Percentiles rank a stretch among this genome's conserved stretches.
These are phyloP conservation scores for Fusarium hostae DNA, from an alignment of 2,329 filamentous ascomycete species.

Conservation along the genomic window DNA sequence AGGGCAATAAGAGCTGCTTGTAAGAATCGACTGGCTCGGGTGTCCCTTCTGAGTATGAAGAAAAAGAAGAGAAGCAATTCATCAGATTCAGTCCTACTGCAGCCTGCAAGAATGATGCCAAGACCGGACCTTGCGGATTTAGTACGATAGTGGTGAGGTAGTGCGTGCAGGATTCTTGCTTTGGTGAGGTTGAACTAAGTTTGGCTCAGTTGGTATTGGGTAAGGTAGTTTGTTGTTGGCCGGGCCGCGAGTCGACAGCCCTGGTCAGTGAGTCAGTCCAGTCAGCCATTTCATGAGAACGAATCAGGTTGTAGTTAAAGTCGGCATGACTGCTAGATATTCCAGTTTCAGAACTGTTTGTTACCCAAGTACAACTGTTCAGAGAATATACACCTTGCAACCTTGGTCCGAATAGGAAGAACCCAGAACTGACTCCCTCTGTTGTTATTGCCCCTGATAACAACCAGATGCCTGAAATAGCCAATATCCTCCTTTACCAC, in stretches of 20 bases:
- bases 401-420: not conserved
- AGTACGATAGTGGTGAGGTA: not conserved
- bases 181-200: not conserved
- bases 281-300: not conserved
- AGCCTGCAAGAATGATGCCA: slow-evolving; percentile 1
- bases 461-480: slow-evolving; percentile 6
- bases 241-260: slow-evolving; percentile 9
- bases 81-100: not conserved
- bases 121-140: slow-evolving; percentile 8
- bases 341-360: not conserved
- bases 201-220: slow-evolving; percentile 5
- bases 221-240: slow-evolving; percentile 3
- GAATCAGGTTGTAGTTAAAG: not conserved
- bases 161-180: not conserved
- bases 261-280: slow-evolving; percentile 13
- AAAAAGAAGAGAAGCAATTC: not conserved
- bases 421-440: slow-evolving; percentile 5
- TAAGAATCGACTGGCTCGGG: not conserved
- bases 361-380: not conserved
- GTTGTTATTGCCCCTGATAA: slow-evolving; percentile 7
- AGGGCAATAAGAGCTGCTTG: not conserved
- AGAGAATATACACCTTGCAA: not conserved
- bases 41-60: not conserved
- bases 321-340: not conserved
- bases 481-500: slow-evolving; percentile 8